A percentile compares a stretch with the other conserved stretches of the same genome.
Conservation (phyloP, 2,329 filamentous ascomycete species). For the Fonsecaea erecta region DNA sequence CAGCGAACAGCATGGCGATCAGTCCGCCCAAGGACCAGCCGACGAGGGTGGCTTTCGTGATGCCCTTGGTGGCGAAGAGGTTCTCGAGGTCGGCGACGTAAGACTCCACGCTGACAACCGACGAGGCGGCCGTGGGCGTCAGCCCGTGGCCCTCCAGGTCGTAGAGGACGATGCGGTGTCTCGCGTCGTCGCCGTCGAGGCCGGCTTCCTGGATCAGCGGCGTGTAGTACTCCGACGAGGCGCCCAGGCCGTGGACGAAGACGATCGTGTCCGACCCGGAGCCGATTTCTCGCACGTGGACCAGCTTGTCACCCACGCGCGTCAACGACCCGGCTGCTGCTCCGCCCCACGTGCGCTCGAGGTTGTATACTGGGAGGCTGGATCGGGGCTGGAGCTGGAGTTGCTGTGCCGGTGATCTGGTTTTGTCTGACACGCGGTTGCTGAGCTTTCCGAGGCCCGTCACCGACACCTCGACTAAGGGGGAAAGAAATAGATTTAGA, state of each 20-base stretch:
- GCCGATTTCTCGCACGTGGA: neutral
- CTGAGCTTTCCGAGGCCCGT: neutral
- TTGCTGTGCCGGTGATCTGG: too few species aligned
- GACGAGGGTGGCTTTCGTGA: slow-evolving; percentile 47
- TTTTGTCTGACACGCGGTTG: slow-evolving; percentile 33
- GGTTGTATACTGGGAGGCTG: slow-evolving; percentile 6
- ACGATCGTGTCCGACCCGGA: slow-evolving; percentile 42
- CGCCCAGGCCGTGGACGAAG: slow-evolving; percentile 62
- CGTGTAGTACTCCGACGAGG: slow-evolving; percentile 50
- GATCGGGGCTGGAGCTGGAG: slow-evolving; percentile 47
- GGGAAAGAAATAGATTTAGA: too few species aligned
- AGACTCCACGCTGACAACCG: slow-evolving; percentile 48
- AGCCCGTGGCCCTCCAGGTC: slow-evolving; percentile 60
- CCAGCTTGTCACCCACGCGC: neutral
- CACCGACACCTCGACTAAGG: neutral
- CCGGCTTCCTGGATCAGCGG: slow-evolving; percentile 49
- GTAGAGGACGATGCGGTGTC: slow-evolving; percentile 41
- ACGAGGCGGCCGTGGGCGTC: slow-evolving; percentile 56
- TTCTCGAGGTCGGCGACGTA: slow-evolving; percentile 50
- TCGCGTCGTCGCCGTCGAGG: slow-evolving; percentile 43
- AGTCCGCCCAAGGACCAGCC: slow-evolving; percentile 51
- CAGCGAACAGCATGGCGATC: slow-evolving; percentile 45
- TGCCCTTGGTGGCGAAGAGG: slow-evolving; percentile 43
- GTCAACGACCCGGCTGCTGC: neutral
- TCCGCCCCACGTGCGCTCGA: slow-evolving; percentile 14